phyloP scores from a whole-genome alignment of 768 basidiomycete species.

The Podaxis sp. region DNA sequence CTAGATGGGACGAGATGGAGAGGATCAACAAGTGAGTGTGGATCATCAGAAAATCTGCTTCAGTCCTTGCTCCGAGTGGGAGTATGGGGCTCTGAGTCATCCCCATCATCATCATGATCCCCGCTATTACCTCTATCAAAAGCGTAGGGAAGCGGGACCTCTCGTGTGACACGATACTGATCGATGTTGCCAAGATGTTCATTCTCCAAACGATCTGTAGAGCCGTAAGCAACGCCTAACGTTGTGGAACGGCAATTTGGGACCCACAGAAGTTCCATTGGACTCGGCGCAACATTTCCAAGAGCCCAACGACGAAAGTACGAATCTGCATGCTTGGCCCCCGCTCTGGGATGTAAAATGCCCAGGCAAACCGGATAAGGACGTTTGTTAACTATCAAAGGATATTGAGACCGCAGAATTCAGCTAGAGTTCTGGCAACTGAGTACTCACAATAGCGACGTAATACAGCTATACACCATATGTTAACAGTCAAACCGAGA shows the following conservation, averaged over 20 bases:
- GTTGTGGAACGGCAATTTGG: not conserved
- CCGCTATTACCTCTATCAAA: slow-evolving; percentile 51
- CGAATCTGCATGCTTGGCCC: slow-evolving; percentile 52
- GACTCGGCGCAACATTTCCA: slow-evolving; percentile 79
- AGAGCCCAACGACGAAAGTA: slow-evolving; percentile 61
- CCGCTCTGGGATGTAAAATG: slow-evolving; percentile 64
- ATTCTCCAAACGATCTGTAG: slow-evolving; percentile 51
- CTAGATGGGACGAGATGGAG: not conserved
- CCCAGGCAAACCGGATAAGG: slow-evolving; percentile 78
- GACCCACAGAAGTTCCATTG: slow-evolving; percentile 91
- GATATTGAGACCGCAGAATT: not conserved
- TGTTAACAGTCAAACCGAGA: not conserved
- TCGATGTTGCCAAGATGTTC: slow-evolving; percentile 93
- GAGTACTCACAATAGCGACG: slow-evolving; percentile 60
- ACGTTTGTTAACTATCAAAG: slow-evolving; percentile 63
- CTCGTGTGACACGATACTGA: slow-evolving; percentile 85
- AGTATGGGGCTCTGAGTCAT: slow-evolving; percentile 6
- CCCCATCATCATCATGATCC: slow-evolving; percentile 41
- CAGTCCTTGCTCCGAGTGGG: not conserved
- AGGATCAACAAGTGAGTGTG: not conserved
- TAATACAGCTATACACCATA: slow-evolving; percentile 60
- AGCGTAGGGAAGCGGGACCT: slow-evolving; percentile 80
- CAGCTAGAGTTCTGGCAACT: not conserved
- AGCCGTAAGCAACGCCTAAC: not conserved
- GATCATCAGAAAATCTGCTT: not conserved